Conservation (phyloP, 306 rosid species). For the Malus sylvestris region DNA sequence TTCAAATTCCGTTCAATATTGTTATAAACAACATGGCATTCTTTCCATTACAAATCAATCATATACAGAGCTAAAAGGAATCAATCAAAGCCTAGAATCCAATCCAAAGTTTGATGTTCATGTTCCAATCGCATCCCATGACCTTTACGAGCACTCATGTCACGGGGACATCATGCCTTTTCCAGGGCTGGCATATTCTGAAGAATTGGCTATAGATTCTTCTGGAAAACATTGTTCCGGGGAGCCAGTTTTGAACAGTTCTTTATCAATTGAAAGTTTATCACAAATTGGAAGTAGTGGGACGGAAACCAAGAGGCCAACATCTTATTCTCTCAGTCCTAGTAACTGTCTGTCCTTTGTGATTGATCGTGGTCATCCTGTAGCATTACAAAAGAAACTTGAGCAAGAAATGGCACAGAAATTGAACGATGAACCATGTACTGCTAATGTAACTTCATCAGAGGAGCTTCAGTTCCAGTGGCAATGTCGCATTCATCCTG, state of each 20-base stretch:
- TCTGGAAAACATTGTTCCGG: slow-evolving; percentile 5
- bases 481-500: neutral
- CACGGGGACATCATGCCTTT: slow-evolving; percentile 15
- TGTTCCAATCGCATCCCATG: neutral
- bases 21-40: slow-evolving; percentile 5
- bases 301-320: slow-evolving; percentile 11
- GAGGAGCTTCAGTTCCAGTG: slow-evolving; percentile 9
- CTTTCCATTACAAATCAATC: slow-evolving; percentile 22
- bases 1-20: slow-evolving; percentile 12
- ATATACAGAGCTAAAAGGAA: slow-evolving; percentile 15
- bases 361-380: slow-evolving; percentile 12
- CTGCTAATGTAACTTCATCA: slow-evolving; percentile 8
- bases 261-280: slow-evolving; percentile 14
- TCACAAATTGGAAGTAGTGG: slow-evolving; percentile 20
- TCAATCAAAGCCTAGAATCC: neutral
- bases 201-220: slow-evolving; percentile 16
- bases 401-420: slow-evolving; percentile 22
- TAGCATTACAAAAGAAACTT: slow-evolving; percentile 20
- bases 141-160: neutral
- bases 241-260: slow-evolving; percentile 11
- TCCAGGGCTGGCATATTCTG: slow-evolving; percentile 15
- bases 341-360: slow-evolving; percentile 3
- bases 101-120: slow-evolving; percentile 16
- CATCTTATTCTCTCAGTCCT: slow-evolving; percentile 1
- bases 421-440: slow-evolving; percentile 7